phyloP scores from a whole-genome alignment of 805 yeast genomes.

The Millerozyma acaciae region DNA sequence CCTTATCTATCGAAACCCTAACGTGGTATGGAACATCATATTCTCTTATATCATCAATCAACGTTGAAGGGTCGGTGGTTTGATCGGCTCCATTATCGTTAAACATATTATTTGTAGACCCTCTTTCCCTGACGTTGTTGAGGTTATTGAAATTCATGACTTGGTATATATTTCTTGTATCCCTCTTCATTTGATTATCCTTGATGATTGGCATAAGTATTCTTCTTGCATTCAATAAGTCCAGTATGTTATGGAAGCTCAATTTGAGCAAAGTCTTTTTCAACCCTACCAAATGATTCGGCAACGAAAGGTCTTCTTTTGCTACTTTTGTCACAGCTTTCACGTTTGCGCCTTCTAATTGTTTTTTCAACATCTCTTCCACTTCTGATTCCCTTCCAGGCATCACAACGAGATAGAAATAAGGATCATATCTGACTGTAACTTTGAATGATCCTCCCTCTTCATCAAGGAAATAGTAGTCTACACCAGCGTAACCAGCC shows the following conservation, averaged over 20 bases:
- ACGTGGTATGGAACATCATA: slow-evolving; percentile 97
- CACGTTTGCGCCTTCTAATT: slow-evolving; percentile 55
- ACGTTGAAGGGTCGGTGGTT: slow-evolving; percentile 53
- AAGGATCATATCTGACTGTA: slow-evolving; percentile 80
- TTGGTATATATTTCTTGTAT: slow-evolving; percentile 64
- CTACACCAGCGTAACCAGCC: slow-evolving; percentile 85
- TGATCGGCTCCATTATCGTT: slow-evolving; percentile 8
- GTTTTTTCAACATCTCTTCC: slow-evolving; percentile 75
- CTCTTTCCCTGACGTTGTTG: slow-evolving; percentile 22
- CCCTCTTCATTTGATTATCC: slow-evolving; percentile 59
- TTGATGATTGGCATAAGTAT: slow-evolving; percentile 63
- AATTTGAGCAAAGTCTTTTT: slow-evolving; percentile 61
- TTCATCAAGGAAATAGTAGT: slow-evolving; percentile 89
- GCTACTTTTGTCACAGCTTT: slow-evolving; percentile 52
- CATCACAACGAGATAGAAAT: slow-evolving; percentile 68
- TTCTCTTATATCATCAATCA: slow-evolving; percentile 79
- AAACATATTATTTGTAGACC: slow-evolving; percentile 16
- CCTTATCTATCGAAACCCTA: slow-evolving; percentile 87
- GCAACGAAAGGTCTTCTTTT: slow-evolving; percentile 77
- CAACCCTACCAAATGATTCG: slow-evolving; percentile 84
- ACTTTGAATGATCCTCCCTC: slow-evolving; percentile 96
- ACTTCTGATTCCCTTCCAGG: slow-evolving; percentile 66
- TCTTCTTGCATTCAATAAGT: slow-evolving; percentile 72
- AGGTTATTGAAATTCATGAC: slow-evolving; percentile 43
- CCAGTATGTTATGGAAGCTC: slow-evolving; percentile 69